Percentiles rank a stretch among this genome's conserved stretches.
Conservation (phyloP, 2,329 filamentous ascomycete species). For the Ascochyta lentis region DNA sequence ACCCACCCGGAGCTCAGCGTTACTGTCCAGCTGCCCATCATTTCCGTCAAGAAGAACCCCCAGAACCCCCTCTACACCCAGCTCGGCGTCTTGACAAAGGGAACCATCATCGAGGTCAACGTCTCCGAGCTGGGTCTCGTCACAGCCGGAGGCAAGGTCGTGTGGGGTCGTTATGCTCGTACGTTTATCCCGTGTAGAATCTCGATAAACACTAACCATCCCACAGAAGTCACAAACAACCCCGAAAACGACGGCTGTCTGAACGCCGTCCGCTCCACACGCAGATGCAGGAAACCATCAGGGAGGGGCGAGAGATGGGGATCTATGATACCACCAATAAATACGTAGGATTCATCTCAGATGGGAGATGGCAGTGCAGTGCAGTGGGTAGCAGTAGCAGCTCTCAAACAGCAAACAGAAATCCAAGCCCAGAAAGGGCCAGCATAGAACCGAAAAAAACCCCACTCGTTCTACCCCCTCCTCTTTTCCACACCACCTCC, state of each 20-base stretch:
- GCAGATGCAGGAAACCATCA: too few species aligned
- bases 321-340: too few species aligned
- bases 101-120: conserved; percentile 81
- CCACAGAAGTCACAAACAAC: conserved; percentile 43
- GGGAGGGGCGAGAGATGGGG: too few species aligned
- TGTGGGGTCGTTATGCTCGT: conserved; percentile 47
- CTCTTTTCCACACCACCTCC: not conserved
- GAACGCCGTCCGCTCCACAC: conserved; percentile 40
- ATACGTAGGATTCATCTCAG: too few species aligned
- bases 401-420: too few species aligned
- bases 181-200: not conserved
- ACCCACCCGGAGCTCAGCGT: conserved; percentile 80
- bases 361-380: too few species aligned
- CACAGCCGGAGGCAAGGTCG: conserved; percentile 83
- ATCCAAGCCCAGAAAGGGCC: too few species aligned
- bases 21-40: conserved; percentile 77
- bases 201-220: not conserved
- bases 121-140: conserved; percentile 90
- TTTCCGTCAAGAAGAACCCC: conserved; percentile 80
- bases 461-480: too few species aligned
- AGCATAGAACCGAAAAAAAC: too few species aligned
- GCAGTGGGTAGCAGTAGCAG: too few species aligned
- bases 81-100: conserved; percentile 73
- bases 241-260: conserved; percentile 50
- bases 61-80: conserved; percentile 91